Percentiles rank a stretch among this genome's conserved stretches.
Evolutionary conservation across 306 rosid species (phyloP).

Genomic region (Dryas drummondii): DNA sequence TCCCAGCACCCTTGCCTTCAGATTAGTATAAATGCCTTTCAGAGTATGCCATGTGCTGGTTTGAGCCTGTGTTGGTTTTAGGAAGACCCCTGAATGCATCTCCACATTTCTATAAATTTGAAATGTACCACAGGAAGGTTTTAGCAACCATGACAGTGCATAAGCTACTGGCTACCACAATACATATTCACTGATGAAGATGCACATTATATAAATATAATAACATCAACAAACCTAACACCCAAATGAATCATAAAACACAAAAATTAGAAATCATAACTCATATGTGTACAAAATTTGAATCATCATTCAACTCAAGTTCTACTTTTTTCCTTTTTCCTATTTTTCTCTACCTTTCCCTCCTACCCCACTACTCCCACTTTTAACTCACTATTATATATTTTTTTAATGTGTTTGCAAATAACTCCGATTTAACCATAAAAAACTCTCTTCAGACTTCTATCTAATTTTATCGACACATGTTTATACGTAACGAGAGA

Average conservation of each 20-base stretch:
- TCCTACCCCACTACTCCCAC: neutral
- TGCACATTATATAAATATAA: neutral
- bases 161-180: neutral
- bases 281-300: neutral
- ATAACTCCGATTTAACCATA: too few species aligned
- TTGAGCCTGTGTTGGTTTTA: neutral
- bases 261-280: neutral
- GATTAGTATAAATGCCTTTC: neutral
- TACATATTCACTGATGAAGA: neutral
- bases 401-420: neutral
- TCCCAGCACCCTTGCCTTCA: constrained; percentile 10
- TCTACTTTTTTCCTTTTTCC: neutral
- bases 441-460: too few species aligned
- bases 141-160: neutral
- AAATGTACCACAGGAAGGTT: neutral
- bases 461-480: too few species aligned
- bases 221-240: neutral
- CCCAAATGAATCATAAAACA: neutral
- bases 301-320: neutral
- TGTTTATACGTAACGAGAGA: too few species aligned
- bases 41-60: neutral
- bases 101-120: constrained; percentile 9
- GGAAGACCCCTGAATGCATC: constrained; percentile 1
- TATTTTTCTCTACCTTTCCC: neutral
- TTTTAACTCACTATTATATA: neutral